Base-by-base conservation (phyloP, 352 stramenopile species). In the Globisporangium alternatum region DNA sequence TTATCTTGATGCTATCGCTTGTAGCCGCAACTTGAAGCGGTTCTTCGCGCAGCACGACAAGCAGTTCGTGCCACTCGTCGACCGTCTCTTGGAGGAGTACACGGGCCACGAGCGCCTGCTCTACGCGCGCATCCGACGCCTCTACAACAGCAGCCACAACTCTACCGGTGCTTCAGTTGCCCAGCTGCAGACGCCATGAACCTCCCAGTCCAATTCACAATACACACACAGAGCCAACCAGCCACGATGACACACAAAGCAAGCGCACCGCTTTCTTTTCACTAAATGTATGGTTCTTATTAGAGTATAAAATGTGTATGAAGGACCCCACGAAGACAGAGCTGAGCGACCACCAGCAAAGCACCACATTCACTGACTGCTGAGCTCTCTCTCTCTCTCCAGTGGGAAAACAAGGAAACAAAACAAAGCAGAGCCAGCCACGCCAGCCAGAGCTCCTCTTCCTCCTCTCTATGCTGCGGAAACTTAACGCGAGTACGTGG, bases 401-500 rank as follows among this genome's bases (percentile, higher is more conserved):
- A 56, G 19, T 28, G 39, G 33, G 45, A 37, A 30, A 56, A 37
- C 41, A 49, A 22, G 43, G 41, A 56, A 63, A 55, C 31, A 57
- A 56, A 57, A 58, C 17, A 64, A 66, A 56, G 64, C 55, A 69
- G 37, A 63, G 22, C 21, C 25, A 57, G 35, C 5, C 17, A 17
- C 33, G 33, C 21, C 48, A 61, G 17, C 47, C 30, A 51, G n/a
- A 33, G n/a, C 49, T 67, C 31, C 43, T 41, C 7, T 48, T 37
- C 4, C 35, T 31, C 25, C 25, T 28, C 25, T 70, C 64, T 70
- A 70, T 65, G 51, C 65, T 56, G 52, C 66, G 1, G 17, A 68
- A 45, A 60, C 68, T 78, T 94, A 96, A 89, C 88, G 86, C 63
- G 81, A 93, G 53, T 79, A 60, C 64, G 80, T 90, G 49, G 64